phyloP scores from a whole-genome alignment of 805 yeast species.

The Schwanniomyces pseudopolymorphus region DNA sequence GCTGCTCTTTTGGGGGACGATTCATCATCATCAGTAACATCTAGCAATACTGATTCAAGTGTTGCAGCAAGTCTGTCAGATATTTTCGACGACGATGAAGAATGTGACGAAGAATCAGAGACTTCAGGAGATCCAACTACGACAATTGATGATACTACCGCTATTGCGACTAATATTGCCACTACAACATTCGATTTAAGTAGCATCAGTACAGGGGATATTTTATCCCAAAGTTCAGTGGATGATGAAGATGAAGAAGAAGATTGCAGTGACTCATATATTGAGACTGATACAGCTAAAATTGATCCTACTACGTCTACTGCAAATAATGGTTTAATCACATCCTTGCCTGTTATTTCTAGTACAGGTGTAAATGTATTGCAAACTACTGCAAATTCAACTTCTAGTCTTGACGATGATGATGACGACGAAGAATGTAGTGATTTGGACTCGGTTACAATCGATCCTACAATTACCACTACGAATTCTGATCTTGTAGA shows the following conservation, averaged over 20 bases:
- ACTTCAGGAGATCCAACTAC: conserved; percentile 8
- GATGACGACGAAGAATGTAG: conserved; percentile 16
- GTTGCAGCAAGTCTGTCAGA: conserved; percentile 3
- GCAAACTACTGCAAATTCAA: neutral
- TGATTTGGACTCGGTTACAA: conserved; percentile 8
- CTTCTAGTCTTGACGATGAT: conserved; percentile 10
- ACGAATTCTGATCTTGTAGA: neutral
- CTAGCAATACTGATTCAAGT: conserved; percentile 1
- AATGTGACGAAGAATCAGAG: conserved; percentile 13
- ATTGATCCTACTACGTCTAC: neutral
- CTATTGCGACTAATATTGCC: neutral
- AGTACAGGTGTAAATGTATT: neutral
- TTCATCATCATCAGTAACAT: neutral
- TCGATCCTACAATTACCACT: neutral
- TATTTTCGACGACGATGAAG: conserved; percentile 14
- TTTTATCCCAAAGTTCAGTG: too few relatives aligned
- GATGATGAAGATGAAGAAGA: conserved; percentile 18
- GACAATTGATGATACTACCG: neutral
- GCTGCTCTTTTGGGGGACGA: conserved; percentile 6
- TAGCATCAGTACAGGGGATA: neutral
- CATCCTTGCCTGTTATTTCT: neutral
- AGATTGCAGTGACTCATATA: conserved; percentile 10
- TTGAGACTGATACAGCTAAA: neutral
- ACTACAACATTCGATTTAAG: conserved; percentile 1
- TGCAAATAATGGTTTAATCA: neutral